Evolutionary conservation across 2,329 filamentous ascomycete species (phyloP), one percentile per base, ranked within the genome.

Genomic region (Grosmannia clavigera): DNA sequence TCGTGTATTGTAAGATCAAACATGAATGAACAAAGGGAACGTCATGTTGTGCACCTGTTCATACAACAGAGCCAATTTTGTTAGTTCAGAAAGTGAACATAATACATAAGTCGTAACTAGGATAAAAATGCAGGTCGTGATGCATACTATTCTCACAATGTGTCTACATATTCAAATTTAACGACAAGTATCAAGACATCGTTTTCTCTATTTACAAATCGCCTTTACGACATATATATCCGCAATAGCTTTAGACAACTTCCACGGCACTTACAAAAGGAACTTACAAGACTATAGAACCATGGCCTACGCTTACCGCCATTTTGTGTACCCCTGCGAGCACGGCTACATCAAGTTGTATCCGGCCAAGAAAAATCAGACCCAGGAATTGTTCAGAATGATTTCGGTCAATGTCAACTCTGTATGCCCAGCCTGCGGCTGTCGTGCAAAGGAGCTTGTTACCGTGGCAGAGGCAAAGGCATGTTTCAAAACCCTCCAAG

Each of bases 271-370:
- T 38, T 22, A 7, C 27, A 5, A 33, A 4, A 16, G 38, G 48
- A 27, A 10, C 22, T 12, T 11, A 2, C 31, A 25, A 4, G 12
- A 55, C 3, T 16, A 22, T 29, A 6, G 3, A 22, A 22, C 11
- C 12, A 35, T 35, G 35, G 5, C 33, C n/a, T 22, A 55, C 46
- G 61, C 54, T 19, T 59, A 50, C 53, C 59, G 61, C 14, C 54
- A 46, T 40, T 58, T 55, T 35, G 25, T 64, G 25, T 64, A 59
- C n/a, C n/a, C 59, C 29, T 63, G 62, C 51, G 35, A 35, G 27
- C 62, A 65, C 43, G 40, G 27, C 22, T n/a, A 2, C 53, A 27
- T 57, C 52, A 25, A 27, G 43, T 29, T 56, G 27, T 58, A 58
- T 16, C 22, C 22, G 11, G 52, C 52, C 40, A 60, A 60, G 48